phyloP scores from a whole-genome alignment of 2,329 filamentous ascomycete species.

The Monosporascus sp. region DNA sequence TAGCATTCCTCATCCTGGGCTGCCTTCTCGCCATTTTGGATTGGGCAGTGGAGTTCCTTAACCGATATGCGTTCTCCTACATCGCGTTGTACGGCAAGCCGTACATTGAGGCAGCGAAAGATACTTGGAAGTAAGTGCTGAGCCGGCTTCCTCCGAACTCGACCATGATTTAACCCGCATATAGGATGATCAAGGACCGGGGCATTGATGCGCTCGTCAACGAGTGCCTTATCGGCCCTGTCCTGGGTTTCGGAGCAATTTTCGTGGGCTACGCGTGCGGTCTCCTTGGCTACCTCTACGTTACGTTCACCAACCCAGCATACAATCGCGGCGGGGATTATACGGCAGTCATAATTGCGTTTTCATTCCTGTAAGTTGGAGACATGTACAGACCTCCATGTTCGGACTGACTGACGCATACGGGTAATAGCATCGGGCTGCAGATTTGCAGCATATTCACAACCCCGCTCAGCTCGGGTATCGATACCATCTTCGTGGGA shows the following conservation, averaged over 20 bases:
- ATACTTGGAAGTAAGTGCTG: constrained; percentile 64
- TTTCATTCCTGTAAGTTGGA: constrained; percentile 28
- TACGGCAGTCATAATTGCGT: constrained; percentile 74
- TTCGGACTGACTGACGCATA: constrained; percentile 23
- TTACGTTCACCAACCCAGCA: constrained; percentile 70
- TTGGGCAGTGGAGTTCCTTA: constrained; percentile 84
- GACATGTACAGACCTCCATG: background rate
- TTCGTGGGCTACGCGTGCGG: constrained; percentile 82
- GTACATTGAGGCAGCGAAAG: constrained; percentile 81
- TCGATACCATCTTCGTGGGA: constrained; percentile 88
- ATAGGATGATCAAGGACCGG: constrained; percentile 77
- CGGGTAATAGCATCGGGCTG: constrained; percentile 77
- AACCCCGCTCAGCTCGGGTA: constrained; percentile 79
- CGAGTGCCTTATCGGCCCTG: constrained; percentile 74
- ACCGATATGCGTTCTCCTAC: constrained; percentile 87
- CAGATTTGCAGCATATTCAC: constrained; percentile 89
- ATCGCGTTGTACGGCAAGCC: constrained; percentile 89
- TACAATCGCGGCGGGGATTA: constrained; percentile 67
- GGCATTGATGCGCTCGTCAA: constrained; percentile 88
- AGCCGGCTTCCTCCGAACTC: background rate
- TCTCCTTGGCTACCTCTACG: constrained; percentile 79
- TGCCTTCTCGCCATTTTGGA: constrained; percentile 74
- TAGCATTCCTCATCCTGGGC: constrained; percentile 68
- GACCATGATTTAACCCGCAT: background rate
- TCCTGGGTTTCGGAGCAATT: constrained; percentile 49